Percentiles rank a stretch among this genome's conserved stretches.
Conservation (phyloP, 495 filamentous ascomycete species). For the Beverwykella pulmonaria region DNA sequence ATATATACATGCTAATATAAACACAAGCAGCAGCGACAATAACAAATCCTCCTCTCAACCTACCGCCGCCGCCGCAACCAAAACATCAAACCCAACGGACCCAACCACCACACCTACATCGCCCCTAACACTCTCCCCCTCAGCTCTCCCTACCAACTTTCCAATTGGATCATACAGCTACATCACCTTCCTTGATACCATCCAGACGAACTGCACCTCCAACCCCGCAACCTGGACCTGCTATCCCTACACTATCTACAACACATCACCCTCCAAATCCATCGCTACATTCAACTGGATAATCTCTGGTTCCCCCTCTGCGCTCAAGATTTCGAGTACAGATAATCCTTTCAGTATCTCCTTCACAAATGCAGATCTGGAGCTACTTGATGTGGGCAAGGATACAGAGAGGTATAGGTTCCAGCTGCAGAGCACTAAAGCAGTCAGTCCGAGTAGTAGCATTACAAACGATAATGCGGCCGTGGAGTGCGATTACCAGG, state of each 20-base stretch:
- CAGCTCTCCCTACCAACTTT: conserved; percentile 45
- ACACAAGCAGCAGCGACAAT: neutral
- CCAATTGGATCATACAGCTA: conserved; percentile 60
- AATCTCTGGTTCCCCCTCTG: conserved; percentile 45
- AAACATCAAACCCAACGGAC: conserved; percentile 2
- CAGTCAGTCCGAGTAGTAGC: conserved; percentile 46
- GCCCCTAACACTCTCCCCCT: conserved; percentile 14
- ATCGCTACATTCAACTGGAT: conserved; percentile 61
- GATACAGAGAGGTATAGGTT: conserved; percentile 55
- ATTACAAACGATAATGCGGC: conserved; percentile 42
- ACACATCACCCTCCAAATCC: conserved; percentile 39
- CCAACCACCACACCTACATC: conserved; percentile 9
- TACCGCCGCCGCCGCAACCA: neutral
- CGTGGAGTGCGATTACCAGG: conserved; percentile 55
- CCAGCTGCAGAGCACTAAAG: conserved; percentile 50
- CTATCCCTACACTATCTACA: conserved; percentile 56
- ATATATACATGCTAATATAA: neutral
- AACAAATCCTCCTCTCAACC: neutral
- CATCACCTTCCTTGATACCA: conserved; percentile 55
- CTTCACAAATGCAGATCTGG: conserved; percentile 49
- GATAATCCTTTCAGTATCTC: conserved; percentile 54
- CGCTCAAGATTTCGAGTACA: conserved; percentile 52
- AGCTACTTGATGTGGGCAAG: conserved; percentile 42
- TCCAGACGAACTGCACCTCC: conserved; percentile 55
- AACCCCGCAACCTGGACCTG: conserved; percentile 58